These are phyloP conservation scores for Debaryomyces fabryi DNA, from an alignment of 1,139 yeast species.

Conservation along the genomic window DNA sequence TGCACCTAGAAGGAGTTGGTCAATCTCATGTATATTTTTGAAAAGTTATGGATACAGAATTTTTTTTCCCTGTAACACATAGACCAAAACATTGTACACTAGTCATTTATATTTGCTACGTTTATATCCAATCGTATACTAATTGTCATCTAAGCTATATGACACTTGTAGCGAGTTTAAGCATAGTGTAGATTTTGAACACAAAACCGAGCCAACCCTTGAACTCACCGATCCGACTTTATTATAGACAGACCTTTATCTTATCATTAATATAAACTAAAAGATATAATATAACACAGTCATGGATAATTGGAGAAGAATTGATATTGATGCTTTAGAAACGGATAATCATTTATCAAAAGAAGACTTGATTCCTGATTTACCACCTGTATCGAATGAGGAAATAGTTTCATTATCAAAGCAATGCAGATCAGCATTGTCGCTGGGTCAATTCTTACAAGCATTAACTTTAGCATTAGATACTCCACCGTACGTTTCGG, in stretches of 20 bases:
- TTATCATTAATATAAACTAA: constrained; percentile 1
- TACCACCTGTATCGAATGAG: constrained; percentile 40
- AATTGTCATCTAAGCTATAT: neutral
- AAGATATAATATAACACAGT: constrained; percentile 8
- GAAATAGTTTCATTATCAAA: constrained; percentile 60
- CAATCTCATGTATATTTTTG: neutral
- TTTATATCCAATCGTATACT: constrained; percentile 7
- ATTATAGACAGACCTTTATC: constrained; percentile 4
- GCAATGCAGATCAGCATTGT: constrained; percentile 62
- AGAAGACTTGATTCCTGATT: constrained; percentile 63
- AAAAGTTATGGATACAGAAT: neutral
- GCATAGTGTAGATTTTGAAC: neutral
- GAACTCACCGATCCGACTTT: constrained; percentile 1
- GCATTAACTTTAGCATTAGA: constrained; percentile 68
- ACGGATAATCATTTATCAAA: constrained; percentile 71
- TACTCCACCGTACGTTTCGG: constrained; percentile 84
- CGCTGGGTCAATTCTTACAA: constrained; percentile 70
- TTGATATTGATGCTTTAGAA: constrained; percentile 89
- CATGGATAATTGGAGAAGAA: constrained; percentile 69
- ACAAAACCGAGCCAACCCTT: constrained; percentile 9
- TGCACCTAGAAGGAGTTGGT: neutral
- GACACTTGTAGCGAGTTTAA: neutral
- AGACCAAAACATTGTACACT: neutral
- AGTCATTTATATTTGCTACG: neutral
- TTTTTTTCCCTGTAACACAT: neutral